These are phyloP conservation scores for Pneumocystis canis DNA, from an alignment of 1,139 yeast species.

Conservation along the genomic window DNA sequence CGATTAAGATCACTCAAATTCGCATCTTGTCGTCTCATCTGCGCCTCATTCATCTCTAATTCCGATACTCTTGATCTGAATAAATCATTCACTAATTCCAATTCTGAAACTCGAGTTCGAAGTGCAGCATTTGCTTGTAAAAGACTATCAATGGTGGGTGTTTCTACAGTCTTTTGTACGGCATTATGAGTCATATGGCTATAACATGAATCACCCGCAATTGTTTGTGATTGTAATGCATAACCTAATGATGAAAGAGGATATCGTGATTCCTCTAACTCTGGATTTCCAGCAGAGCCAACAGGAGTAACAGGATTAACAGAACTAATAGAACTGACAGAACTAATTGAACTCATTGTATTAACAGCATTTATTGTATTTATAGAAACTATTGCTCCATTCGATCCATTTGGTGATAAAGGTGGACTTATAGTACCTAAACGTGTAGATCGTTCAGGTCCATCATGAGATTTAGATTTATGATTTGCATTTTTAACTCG, in stretches of 20 bases:
- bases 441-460: background rate
- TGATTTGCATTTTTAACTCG: constrained; percentile 38
- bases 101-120: background rate
- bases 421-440: background rate
- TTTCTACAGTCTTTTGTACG: background rate
- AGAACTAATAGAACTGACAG: background rate
- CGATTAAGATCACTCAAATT: background rate
- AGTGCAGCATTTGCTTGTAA: background rate
- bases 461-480: background rate
- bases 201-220: background rate
- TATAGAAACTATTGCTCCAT: too few relatives aligned
- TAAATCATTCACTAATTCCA: background rate
- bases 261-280: background rate
- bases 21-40: background rate
- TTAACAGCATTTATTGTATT: too few relatives aligned
- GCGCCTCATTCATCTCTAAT: background rate
- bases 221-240: background rate
- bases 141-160: background rate
- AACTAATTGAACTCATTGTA: background rate
- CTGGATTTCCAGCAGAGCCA: background rate
- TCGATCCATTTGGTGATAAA: background rate
- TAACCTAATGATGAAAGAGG: background rate
- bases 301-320: background rate
- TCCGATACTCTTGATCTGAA: background rate
- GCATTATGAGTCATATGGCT: background rate